Evolutionary conservation across 2,329 filamentous ascomycete genomes (phyloP), one percentile per base, ranked within the genome.

Genomic region (Pseudogymnoascus sp.): DNA sequence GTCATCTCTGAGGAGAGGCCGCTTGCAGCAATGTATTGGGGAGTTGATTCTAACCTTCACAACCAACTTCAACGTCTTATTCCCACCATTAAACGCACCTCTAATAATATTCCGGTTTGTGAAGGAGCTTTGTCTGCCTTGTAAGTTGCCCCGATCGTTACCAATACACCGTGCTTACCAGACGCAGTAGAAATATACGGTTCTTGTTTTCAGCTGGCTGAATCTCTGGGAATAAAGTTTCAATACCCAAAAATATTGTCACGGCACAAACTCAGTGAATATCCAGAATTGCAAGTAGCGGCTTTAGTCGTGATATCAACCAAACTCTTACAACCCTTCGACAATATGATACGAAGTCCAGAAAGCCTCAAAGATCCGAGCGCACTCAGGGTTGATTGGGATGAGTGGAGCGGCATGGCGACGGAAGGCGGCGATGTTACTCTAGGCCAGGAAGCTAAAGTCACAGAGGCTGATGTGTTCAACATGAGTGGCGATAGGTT

Each of bases 241-340:
- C 77, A 78, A 0, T 89, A 88, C 66, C 81, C 82, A 0, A 77
- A 75, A 31, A 71, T 74, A 61, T 75, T 76, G 65, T 56, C 50
- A 35, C 16, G 50, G 50, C 50, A 56, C 28, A 33, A 56, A 33
- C 22, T 38, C 24, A 41, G 59, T 16, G 59, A 60, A 41, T 82
- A 89, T 66, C 91, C 95, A 0, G 95, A 98, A 70, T 78, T 90
- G 5, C 83, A 89, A 46, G 77, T 97, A 1, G 79, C 91, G 62
- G 81, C 87, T 3, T 77, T 91, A 3, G 74, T 96, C 3, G 78
- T 96, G 2, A 81, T 96, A 12, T 85, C 89, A 3, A 86, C 89
- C 3, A 97, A 97, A 70, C 74, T 96, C 2, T 79, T 89, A 19
- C 92, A 91, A 69, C 91, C 93, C 0, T 85, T 96, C 50, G 85